Percentiles rank a stretch among this genome's conserved stretches.
Evolutionary conservation across 192 early-diverging fungal species (phyloP).

Genomic region (Umbelopsis sp.): DNA sequence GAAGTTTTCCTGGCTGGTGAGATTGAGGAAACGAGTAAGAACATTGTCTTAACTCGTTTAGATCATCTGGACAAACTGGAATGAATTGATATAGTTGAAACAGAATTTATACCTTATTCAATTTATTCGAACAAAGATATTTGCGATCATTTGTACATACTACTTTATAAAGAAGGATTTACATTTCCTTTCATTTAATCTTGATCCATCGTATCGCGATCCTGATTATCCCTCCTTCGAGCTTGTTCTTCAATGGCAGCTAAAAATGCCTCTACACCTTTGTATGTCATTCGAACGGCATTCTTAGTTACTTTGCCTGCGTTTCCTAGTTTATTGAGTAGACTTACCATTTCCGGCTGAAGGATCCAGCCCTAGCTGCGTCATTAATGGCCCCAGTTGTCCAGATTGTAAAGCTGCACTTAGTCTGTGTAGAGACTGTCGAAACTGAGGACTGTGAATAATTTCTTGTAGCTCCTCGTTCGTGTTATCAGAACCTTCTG

Average conservation of each 20-base stretch:
- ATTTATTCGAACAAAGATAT: background rate
- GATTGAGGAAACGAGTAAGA: conserved; percentile 94
- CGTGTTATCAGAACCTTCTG: conserved; percentile 40
- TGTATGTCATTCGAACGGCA: background rate
- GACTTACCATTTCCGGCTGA: conserved; percentile 38
- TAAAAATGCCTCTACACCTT: conserved; percentile 12
- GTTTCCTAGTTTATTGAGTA: background rate
- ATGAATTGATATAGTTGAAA: conserved; percentile 27
- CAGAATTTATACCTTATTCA: conserved; percentile 1
- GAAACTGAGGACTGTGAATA: conserved; percentile 51
- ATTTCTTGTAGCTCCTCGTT: conserved; percentile 51
- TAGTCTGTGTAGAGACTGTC: conserved; percentile 51
- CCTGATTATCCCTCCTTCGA: conserved; percentile 1
- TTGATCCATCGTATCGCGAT: background rate
- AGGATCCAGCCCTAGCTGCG: conserved; percentile 50
- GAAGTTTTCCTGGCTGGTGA: conserved; percentile 98
- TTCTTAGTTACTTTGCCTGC: no score
- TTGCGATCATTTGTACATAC: conserved; percentile 13
- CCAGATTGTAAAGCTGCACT: conserved; percentile 52
- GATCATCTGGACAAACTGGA: conserved; percentile 78
- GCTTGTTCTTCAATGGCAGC: conserved; percentile 13
- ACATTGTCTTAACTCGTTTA: conserved; percentile 70
- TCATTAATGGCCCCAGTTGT: conserved; percentile 51
- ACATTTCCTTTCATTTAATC: conserved; percentile 7
- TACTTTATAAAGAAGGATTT: conserved; percentile 16